These are phyloP conservation scores for Boletus rex-veris DNA, from an alignment of 768 basidiomycete species.

Conservation along the genomic window DNA sequence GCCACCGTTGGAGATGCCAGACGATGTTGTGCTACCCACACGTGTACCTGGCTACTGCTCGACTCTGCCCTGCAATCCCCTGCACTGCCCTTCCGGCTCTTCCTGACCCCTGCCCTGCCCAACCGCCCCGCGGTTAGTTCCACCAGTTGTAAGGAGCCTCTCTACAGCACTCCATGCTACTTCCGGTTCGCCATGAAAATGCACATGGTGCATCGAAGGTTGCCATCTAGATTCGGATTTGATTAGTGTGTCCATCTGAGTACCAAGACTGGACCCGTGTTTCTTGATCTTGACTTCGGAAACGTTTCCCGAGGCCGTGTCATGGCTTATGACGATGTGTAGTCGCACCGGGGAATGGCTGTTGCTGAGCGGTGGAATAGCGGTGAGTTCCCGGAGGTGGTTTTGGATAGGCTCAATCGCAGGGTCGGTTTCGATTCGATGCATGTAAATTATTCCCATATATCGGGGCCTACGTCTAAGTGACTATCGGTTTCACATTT, in stretches of 20 bases:
- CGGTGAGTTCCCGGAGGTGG: slow-evolving; percentile 6
- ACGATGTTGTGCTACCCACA: too few relatives aligned
- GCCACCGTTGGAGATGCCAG: background rate
- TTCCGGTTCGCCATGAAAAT: slow-evolving; percentile 11
- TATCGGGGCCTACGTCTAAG: slow-evolving; percentile 4
- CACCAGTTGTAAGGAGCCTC: slow-evolving; percentile 2
- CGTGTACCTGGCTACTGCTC: too few relatives aligned
- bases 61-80: too few relatives aligned
- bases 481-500: background rate
- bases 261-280: background rate
- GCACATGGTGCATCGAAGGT: background rate
- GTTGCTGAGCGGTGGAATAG: background rate
- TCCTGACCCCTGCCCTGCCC: too few relatives aligned
- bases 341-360: background rate
- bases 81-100: too few relatives aligned
- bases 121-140: too few relatives aligned
- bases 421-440: slow-evolving; percentile 18
- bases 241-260: background rate
- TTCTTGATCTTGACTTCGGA: background rate
- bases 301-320: slow-evolving; percentile 3
- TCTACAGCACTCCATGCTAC: slow-evolving; percentile 14
- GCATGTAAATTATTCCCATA: slow-evolving; percentile 18
- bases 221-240: background rate
- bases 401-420: background rate
- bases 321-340: slow-evolving; percentile 11